Evolutionary conservation across 2,329 filamentous ascomycete genomes (phyloP), one percentile per base, ranked within the genome.

Genomic region (Magnaporthiopsis incrustans): DNA sequence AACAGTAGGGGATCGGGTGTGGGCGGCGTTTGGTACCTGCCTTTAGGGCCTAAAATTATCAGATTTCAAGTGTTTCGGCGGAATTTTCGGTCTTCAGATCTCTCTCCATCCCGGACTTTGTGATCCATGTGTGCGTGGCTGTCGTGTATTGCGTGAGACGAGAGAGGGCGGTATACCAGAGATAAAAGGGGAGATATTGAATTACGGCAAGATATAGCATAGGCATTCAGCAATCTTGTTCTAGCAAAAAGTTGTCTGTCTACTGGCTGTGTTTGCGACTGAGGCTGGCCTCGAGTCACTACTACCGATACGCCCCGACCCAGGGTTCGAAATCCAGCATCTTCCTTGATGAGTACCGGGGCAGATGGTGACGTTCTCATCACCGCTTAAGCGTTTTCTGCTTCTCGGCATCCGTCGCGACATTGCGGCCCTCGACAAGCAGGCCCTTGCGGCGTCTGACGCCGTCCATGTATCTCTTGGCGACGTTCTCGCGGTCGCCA

Each of bases 401-500:
- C 85, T 99, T 99, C 85, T 97, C 93, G 1, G 92, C 95, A 80
- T 95, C 91, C 67, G 87, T 89, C 57, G 92, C 89, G 69, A 91
- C 84, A 70, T 89, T 82, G 69, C 89, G 85, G 1, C 90, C 90
- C 78, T 89, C 87, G 3, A 99, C 89, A 69, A 96, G 77, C 76
- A 99, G 72, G 0, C 95, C 95, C 85, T 99, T 99, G 76, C 92
- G 83, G 73, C 82, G 83, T 72, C 95, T 82, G 57, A 99, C 94
- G 53, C 84, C 81, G 78, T 99, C 95, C 85, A 99, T 93, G 80
- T 98, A 98, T 73, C 90, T 80, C 85, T 96, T 97, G 30, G 95
- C 95, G 62, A 98, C 91, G 77, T 97, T 98, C 81, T 98, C 95
- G 72, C 86, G 85, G 77, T 99, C 95, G 4, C 91, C 95, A 73